These are phyloP conservation scores for Suillus luteus DNA, from an alignment of 768 basidiomycete genomes.

Conservation along the genomic window DNA sequence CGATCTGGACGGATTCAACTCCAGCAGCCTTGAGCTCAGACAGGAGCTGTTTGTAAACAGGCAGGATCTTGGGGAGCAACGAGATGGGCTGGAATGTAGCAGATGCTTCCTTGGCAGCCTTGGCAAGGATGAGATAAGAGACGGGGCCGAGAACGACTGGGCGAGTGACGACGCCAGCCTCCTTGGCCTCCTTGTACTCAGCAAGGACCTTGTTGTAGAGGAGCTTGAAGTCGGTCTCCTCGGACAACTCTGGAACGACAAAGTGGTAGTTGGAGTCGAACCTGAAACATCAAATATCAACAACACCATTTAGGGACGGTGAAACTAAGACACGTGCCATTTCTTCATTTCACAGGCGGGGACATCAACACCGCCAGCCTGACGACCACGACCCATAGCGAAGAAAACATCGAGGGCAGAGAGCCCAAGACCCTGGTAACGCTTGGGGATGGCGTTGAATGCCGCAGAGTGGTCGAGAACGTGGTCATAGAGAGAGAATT, in stretches of 20 bases:
- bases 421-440: slow-evolving; percentile 84
- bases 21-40: slow-evolving; percentile 90
- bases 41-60: slow-evolving; percentile 89
- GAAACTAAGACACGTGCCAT: slow-evolving; percentile 60
- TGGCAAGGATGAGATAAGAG: slow-evolving; percentile 93
- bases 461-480: slow-evolving; percentile 95
- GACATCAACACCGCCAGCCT: slow-evolving; percentile 92
- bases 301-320: slow-evolving; percentile 6
- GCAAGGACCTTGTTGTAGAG: slow-evolving; percentile 93
- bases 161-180: slow-evolving; percentile 83
- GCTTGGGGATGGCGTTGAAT: slow-evolving; percentile 96
- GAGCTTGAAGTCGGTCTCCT: slow-evolving; percentile 90
- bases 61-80: slow-evolving; percentile 85
- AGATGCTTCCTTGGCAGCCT: slow-evolving; percentile 82
- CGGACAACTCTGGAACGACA: slow-evolving; percentile 95
- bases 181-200: slow-evolving; percentile 95
- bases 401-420: slow-evolving; percentile 95
- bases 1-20: slow-evolving; percentile 93
- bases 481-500: slow-evolving; percentile 98
- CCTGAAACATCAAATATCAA: slow-evolving; percentile 45
- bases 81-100: slow-evolving; percentile 88
- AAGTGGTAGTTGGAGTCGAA: slow-evolving; percentile 99
- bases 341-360: slow-evolving; percentile 99
- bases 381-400: slow-evolving; percentile 98
- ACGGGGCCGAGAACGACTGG: slow-evolving; percentile 96